A percentile compares a stretch with the other conserved stretches of the same genome.
These are phyloP conservation scores for Alternaria arborescens DNA, from an alignment of 2,329 filamentous ascomycete genomes.

Conservation along the genomic window DNA sequence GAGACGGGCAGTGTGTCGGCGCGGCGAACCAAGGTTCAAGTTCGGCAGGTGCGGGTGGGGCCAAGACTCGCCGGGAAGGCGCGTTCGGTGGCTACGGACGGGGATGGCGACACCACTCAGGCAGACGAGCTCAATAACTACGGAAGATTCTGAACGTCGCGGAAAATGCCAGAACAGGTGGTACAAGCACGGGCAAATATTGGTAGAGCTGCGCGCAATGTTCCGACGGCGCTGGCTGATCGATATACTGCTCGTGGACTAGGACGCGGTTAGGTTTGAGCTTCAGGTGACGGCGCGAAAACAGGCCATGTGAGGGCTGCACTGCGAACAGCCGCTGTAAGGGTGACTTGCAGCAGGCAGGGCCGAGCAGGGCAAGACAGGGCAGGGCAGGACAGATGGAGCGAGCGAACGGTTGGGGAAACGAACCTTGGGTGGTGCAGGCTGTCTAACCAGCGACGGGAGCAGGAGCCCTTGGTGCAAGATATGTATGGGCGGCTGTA, in stretches of 20 bases:
- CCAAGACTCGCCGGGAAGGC: constrained; percentile 19
- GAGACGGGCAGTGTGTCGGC: constrained; percentile 5
- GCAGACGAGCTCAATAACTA: neutral
- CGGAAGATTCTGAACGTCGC: neutral
- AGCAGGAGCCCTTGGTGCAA: constrained; percentile 7
- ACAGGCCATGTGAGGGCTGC: constrained; percentile 24
- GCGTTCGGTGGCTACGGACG: constrained; percentile 7
- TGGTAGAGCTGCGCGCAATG: constrained; percentile 3
- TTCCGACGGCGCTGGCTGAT: constrained; percentile 17
- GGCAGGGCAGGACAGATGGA: constrained; percentile 17
- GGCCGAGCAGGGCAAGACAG: constrained; percentile 16
- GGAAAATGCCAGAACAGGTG: constrained; percentile 10
- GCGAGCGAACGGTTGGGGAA: constrained; percentile 14
- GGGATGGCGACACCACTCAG: neutral
- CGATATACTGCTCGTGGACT: constrained; percentile 5
- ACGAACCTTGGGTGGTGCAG: constrained; percentile 12
- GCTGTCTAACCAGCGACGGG: constrained; percentile 19
- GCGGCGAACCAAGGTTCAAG: constrained; percentile 18
- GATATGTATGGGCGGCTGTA: constrained; percentile 10
- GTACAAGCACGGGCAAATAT: constrained; percentile 8
- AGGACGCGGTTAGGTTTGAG: constrained; percentile 17
- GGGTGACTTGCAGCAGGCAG: constrained; percentile 27
- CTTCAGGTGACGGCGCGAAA: constrained; percentile 16
- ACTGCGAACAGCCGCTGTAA: constrained; percentile 34
- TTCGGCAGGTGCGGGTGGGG: constrained; percentile 15